Evolutionary conservation across 768 basidiomycete species (phyloP), one percentile per base, ranked within the genome.

Genomic region (Rhodotorula babjevae): DNA sequence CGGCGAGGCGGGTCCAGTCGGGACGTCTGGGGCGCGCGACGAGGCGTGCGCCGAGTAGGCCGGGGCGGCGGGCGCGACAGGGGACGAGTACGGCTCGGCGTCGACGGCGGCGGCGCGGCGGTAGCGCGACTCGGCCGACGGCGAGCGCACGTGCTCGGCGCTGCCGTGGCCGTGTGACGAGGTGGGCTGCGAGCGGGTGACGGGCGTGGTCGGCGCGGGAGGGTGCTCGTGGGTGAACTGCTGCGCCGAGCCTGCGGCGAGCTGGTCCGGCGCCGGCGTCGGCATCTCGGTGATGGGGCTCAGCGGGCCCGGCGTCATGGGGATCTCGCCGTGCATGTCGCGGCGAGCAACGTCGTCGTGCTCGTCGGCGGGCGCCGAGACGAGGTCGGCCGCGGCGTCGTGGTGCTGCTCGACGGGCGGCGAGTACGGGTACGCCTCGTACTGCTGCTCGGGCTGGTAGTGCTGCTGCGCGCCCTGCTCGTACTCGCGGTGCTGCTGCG

Each of bases 251-350:
- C 53, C 53, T 27, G 53, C 53, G 6, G n/a, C 58, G 58, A 59
- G 36, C 58, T 66, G 57, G 1, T 44, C 29, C 46, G 58, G 36
- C 16, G 65, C 44, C 8, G 65, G 65, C 11, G 65, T 59, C 29
- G 64, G n/a, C 6, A 59, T 56, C 33, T 66, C 65, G 33, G 36
- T 33, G 57, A 66, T 66, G 7, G 65, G 65, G 14, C n/a, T 25
- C 21, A 66, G 47, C 44, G 42, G 44, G n/a, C 7, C 11, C 7
- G 16, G 0, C 3, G 12, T 31, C 12, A 36, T 25, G 10, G 18
- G 33, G 0, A 21, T 18, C 25, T 52, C 44, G 7, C 27, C 18
- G 2, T 46, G 42, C 27, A 44, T 29, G 61, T n/a, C 65, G 25
- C 42, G 60, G n/a, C 60, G 52, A 4, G 21, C 11, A 12, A 47